Evolutionary conservation across 495 filamentous ascomycete genomes (phyloP).

Genomic region (Sporormia fimetaria): DNA sequence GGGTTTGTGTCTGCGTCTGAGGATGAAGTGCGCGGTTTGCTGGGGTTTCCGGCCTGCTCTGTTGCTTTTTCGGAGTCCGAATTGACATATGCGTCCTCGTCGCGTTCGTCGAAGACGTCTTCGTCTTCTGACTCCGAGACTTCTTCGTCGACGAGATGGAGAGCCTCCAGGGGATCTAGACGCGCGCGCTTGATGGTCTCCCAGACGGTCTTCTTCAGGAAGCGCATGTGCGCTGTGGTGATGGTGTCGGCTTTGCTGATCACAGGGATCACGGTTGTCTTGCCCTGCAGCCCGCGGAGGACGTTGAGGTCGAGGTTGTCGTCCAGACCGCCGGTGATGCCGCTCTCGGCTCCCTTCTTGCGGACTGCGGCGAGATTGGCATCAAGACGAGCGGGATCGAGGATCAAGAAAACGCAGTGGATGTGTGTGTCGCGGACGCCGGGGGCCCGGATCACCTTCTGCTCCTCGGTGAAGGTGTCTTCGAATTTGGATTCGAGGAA

Average conservation of each 20-base stretch:
- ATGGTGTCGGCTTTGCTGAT: slow-evolving; percentile 97
- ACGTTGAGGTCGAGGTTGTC: slow-evolving; percentile 86
- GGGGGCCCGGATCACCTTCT: slow-evolving; percentile 88
- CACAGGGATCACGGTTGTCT: slow-evolving; percentile 91
- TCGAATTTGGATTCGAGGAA: slow-evolving; percentile 98
- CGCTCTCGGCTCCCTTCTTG: slow-evolving; percentile 36
- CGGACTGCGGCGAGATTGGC: slow-evolving; percentile 63
- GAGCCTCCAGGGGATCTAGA: slow-evolving; percentile 77
- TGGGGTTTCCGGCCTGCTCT: slow-evolving; percentile 23
- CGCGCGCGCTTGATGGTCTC: slow-evolving; percentile 73
- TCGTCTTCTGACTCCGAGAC: slow-evolving; percentile 51
- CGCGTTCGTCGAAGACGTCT: slow-evolving; percentile 28
- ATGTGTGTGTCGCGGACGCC: slow-evolving; percentile 94
- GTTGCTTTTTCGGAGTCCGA: slow-evolving; percentile 22
- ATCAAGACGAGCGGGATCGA: slow-evolving; percentile 81
- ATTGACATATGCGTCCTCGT: slow-evolving; percentile 32
- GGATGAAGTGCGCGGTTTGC: slow-evolving; percentile 21
- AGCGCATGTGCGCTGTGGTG: slow-evolving; percentile 83
- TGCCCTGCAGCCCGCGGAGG: slow-evolving; percentile 76
- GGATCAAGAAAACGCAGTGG: slow-evolving; percentile 84
- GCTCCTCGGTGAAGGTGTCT: slow-evolving; percentile 94
- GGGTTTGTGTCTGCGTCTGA: slow-evolving; percentile 22
- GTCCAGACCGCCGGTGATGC: slow-evolving; percentile 63
- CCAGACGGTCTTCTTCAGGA: slow-evolving; percentile 84
- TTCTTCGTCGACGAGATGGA: slow-evolving; percentile 76